These are phyloP conservation scores for Trichosanthes truncata DNA, from an alignment of 306 rosid genomes.

Conservation along the genomic window DNA sequence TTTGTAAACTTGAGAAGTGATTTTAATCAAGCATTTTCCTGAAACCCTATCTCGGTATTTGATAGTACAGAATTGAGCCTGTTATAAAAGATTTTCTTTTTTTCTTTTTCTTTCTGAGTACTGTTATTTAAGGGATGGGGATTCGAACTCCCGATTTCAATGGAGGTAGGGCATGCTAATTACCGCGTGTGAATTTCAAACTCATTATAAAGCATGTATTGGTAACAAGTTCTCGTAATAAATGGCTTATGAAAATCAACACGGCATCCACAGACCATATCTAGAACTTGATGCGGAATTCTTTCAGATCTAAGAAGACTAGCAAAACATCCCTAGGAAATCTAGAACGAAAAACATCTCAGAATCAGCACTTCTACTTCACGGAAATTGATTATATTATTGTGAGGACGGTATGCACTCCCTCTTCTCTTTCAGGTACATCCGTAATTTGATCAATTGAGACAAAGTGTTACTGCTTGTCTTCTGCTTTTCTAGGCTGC, in stretches of 20 bases:
- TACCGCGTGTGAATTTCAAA: too few relatives aligned
- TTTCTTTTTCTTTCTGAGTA: too few relatives aligned
- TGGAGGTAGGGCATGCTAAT: too few relatives aligned
- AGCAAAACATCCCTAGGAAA: not conserved
- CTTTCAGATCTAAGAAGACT: not conserved
- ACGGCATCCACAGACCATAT: not conserved
- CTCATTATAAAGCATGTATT: not conserved
- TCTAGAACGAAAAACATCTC: not conserved
- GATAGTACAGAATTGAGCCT: too few relatives aligned
- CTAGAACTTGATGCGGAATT: not conserved
- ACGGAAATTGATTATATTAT: not conserved
- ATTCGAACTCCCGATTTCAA: too few relatives aligned
- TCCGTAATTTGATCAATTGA: not conserved
- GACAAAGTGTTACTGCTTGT: constrained; percentile 50
- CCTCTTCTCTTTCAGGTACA: not conserved
- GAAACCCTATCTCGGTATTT: too few relatives aligned
- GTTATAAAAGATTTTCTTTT: too few relatives aligned
- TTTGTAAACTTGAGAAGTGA: not conserved
- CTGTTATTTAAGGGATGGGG: too few relatives aligned
- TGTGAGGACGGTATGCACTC: not conserved
- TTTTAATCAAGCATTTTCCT: too few relatives aligned
- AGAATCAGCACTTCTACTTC: not conserved
- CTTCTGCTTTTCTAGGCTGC: constrained; percentile 94
- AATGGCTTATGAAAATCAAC: not conserved
- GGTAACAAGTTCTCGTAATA: not conserved